A percentile compares a stretch with the other conserved stretches of the same genome.
These are phyloP conservation scores for Diaporthe batatas DNA, from an alignment of 2,329 filamentous ascomycete genomes.

Conservation along the genomic window DNA sequence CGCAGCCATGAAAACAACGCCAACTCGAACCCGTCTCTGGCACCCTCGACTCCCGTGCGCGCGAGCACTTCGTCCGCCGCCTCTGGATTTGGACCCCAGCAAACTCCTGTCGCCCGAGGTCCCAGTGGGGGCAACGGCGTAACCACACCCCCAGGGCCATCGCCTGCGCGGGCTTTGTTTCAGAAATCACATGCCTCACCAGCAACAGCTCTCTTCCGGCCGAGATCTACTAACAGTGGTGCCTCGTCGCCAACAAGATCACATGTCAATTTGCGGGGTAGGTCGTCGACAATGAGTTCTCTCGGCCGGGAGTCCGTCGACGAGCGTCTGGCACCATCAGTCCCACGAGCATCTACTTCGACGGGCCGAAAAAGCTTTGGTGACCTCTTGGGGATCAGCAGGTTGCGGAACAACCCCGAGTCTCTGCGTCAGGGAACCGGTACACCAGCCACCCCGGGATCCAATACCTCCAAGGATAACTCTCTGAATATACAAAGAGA, in stretches of 20 bases:
- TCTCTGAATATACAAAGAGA: conserved; percentile 84
- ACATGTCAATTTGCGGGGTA: conserved; percentile 73
- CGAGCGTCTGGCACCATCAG: conserved; percentile 75
- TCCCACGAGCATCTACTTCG: conserved; percentile 83
- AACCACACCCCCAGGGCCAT: conserved; percentile 52
- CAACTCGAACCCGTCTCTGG: conserved; percentile 60
- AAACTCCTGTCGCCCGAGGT: conserved; percentile 46
- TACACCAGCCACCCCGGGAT: conserved; percentile 77
- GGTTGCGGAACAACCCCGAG: conserved; percentile 86
- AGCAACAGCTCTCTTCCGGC: conserved; percentile 64
- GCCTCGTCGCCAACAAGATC: conserved; percentile 77
- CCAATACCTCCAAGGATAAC: conserved; percentile 82
- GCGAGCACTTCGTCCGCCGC: conserved; percentile 40
- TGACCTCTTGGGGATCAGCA: conserved; percentile 83
- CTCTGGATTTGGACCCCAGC: conserved; percentile 34
- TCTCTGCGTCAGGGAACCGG: conserved; percentile 77
- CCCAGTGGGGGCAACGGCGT: conserved; percentile 46
- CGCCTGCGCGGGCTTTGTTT: conserved; percentile 50
- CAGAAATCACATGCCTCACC: conserved; percentile 58
- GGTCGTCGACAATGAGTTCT: conserved; percentile 93
- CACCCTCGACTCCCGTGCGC: conserved; percentile 52
- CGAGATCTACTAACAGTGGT: conserved; percentile 65
- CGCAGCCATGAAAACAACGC: conserved; percentile 58
- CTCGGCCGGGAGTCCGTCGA: conserved; percentile 80
- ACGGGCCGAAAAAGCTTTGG: conserved; percentile 95